Base-by-base conservation (phyloP, 495 filamentous ascomycete genomes). In the Filosporella fistucella region DNA sequence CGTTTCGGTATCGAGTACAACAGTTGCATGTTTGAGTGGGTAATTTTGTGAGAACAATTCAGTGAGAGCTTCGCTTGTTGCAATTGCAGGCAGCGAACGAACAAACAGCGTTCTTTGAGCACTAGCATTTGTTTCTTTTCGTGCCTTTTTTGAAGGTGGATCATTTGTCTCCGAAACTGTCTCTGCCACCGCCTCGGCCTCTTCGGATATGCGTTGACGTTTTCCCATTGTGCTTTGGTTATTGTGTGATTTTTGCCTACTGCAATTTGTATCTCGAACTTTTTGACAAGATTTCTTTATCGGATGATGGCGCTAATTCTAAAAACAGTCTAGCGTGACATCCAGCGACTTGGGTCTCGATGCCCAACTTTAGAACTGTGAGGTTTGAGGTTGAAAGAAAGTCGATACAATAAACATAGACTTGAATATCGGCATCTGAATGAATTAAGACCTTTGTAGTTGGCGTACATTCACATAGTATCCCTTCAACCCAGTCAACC, bases 21-120 rank as follows among this genome's bases (percentile, higher is more conserved):
- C 88, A 4, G 84, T 85, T 42, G 91, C 91, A 65, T 97, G 93
- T 63, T 95, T 96, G 61, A 97, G 75, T 18, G 95, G 89, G 61
- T 89, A 96, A 44, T 85, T 82, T 64, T 96, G 81, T 4, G 93
- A 99, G 67, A 99, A 99, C 66, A 85, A 80, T 49, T 86, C 81
- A 34, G 88, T 84, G 25, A 99, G 76, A 33, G 71, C 73, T 49
- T 96, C 90, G 59, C 81, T 82, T n/a, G 94, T 96, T 13, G 80
- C 79, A 17, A 72, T 77, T 32, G 81, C 70, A 7, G 89, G 82
- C 30, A 99, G 78, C 24, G 86, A 90, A 56, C 90, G 85, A 52
- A 99, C 82, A 70, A 97, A 99, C 52, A 99, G 80, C 10, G 88
- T 86, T 42, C 82, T 72, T 45, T 81, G 70, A 42, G 66, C 66